Evolutionary conservation across 2,329 filamentous ascomycete genomes (phyloP).

Genomic region (Cladosporium sp.): DNA sequence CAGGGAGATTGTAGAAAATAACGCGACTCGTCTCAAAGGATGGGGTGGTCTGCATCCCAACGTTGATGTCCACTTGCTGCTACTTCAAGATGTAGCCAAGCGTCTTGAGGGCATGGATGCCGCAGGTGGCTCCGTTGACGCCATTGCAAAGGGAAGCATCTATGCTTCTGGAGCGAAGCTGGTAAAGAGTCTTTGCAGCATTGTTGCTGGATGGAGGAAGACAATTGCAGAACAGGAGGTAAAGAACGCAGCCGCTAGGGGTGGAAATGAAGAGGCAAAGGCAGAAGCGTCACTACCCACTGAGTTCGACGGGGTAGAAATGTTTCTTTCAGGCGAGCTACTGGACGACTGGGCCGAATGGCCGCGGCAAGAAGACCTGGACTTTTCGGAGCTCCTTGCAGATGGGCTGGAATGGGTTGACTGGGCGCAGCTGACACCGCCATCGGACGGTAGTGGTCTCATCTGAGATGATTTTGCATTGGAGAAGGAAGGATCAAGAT

Average conservation of each 20-base stretch:
- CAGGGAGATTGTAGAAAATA: constrained; percentile 16
- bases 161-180: constrained; percentile 14
- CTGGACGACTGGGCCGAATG: constrained; percentile 9
- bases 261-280: background rate
- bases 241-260: background rate
- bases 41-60: constrained; percentile 16
- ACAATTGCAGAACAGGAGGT: constrained; percentile 1
- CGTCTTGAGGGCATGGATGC: constrained; percentile 8
- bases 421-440: constrained; percentile 4
- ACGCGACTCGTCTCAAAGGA: constrained; percentile 16
- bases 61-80: constrained; percentile 13
- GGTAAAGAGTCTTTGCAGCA: constrained; percentile 12
- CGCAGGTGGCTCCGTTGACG: background rate
- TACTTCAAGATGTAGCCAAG: constrained; percentile 14
- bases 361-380: constrained; percentile 6
- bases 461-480: background rate
- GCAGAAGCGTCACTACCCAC: background rate
- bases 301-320: constrained; percentile 1
- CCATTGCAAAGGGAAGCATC: constrained; percentile 14
- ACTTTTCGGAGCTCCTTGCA: constrained; percentile 9
- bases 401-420: constrained; percentile 9
- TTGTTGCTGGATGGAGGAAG: constrained; percentile 14
- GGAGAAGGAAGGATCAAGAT: no score
- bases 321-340: constrained; percentile 1
- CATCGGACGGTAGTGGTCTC: background rate